Conservation (phyloP, 2,329 filamentous ascomycete species). For the Knufia fluminis region DNA sequence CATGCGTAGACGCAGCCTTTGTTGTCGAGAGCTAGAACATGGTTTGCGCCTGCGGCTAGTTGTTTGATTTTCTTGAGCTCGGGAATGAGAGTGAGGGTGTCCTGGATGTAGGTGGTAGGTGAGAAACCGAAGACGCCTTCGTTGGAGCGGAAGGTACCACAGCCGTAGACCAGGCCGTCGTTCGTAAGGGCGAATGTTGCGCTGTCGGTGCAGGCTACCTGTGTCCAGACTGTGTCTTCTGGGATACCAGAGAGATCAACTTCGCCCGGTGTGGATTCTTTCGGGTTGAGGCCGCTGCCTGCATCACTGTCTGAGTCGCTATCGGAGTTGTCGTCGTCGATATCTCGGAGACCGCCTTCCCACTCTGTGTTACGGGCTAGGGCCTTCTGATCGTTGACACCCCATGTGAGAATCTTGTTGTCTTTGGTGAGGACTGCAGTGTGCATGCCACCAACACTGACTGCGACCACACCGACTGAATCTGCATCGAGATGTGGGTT, state of each 20-base stretch:
- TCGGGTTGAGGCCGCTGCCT: slow-evolving; percentile 60
- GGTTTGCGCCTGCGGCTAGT: slow-evolving; percentile 60
- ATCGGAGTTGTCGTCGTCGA: slow-evolving; percentile 29
- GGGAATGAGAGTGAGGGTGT: slow-evolving; percentile 36
- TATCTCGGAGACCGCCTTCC: slow-evolving; percentile 27
- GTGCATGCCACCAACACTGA: slow-evolving; percentile 67
- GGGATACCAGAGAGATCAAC: slow-evolving; percentile 48
- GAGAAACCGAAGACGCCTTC: slow-evolving; percentile 50
- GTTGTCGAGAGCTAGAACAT: slow-evolving; percentile 58
- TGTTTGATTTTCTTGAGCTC: slow-evolving; percentile 56
- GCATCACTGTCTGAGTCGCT: slow-evolving; percentile 35
- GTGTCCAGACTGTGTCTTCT: slow-evolving; percentile 53
- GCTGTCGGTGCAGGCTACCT: slow-evolving; percentile 65
- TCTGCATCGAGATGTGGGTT: slow-evolving; percentile 52
- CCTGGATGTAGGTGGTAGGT: slow-evolving; percentile 33
- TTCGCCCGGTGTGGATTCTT: slow-evolving; percentile 57
- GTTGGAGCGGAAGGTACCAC: slow-evolving; percentile 68
- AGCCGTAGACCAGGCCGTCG: slow-evolving; percentile 68
- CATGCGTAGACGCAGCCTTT: slow-evolving; percentile 59
- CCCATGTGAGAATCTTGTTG: slow-evolving; percentile 78
- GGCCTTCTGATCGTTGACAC: slow-evolving; percentile 73
- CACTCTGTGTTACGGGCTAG: slow-evolving; percentile 63
- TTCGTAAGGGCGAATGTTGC: slow-evolving; percentile 67
- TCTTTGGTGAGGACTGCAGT: slow-evolving; percentile 63
- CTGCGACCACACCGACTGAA: slow-evolving; percentile 42